Base-by-base conservation (phyloP, 257 asterid genomes). In the Nicotiana tabacum region DNA sequence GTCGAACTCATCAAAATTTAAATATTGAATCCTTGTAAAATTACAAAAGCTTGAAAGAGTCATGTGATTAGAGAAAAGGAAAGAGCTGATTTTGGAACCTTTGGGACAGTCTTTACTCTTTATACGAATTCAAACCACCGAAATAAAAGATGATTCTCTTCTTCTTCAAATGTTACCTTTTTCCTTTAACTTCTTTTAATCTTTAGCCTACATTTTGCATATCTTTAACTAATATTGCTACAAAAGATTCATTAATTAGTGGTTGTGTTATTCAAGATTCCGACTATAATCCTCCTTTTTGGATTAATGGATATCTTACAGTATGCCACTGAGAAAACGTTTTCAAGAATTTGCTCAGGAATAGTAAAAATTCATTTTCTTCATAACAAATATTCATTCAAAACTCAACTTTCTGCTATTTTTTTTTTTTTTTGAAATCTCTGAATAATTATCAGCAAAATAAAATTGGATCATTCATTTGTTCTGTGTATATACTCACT, bases 121-220 rank as follows among this genome's bases (percentile, higher is more conserved):
- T 76, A 80, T 77, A 51, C 86, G 30, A 46, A 48, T 84, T 69
- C 81, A 82, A 87, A 85, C 78, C 84, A 84, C 79, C 39, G 39
- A 37, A 46, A 56, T 21, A 77, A 81, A 81, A 82, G 85, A 83
- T 87, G 87, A 93, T 91, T 90, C 93, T 91, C 93, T 90, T 90
- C 91, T 88, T 82, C 90, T 85, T 83, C 86, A 81, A 81, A 10
- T 27, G 10, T 43, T 32, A 9, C 62, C 51, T 78, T 84, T 85
- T 92, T 81, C 66, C 81, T 84, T 80, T 83, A 55, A 76, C 74
- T 51, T 56, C 72, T 53, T 83, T 82, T 83, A 77, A 55, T 68
- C 82, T 84, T 86, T 21, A 85, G 78, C 83, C 84, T 66, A 83
- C 85, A 82, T 89, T 85, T 89, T 86, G 84, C 84, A 83, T 91